These are phyloP conservation scores for Dactylonectria macrodidyma DNA, from an alignment of 2,329 filamentous ascomycete species.

Conservation along the genomic window DNA sequence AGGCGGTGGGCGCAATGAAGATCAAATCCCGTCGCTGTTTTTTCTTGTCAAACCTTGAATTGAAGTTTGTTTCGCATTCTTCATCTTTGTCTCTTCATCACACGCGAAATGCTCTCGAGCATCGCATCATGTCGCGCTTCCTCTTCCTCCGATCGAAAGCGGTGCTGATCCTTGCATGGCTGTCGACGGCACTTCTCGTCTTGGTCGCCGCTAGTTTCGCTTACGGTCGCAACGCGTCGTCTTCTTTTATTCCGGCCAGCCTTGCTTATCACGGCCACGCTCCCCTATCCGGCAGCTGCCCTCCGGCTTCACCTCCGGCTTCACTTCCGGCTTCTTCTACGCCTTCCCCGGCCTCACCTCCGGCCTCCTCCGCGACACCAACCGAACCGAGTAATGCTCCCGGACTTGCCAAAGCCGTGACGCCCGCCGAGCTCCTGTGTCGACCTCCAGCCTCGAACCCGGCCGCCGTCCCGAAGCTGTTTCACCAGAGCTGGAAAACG, in stretches of 20 bases:
- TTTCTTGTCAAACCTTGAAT: too few relatives aligned
- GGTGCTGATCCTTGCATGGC: background rate
- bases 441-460: conserved; percentile 1
- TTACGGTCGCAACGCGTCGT: background rate
- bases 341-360: too few relatives aligned
- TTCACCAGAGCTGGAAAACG: conserved; percentile 50
- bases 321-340: background rate
- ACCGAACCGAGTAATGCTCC: background rate
- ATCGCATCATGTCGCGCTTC: background rate
- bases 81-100: background rate
- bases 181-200: background rate
- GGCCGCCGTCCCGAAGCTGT: conserved; percentile 55
- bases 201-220: background rate
- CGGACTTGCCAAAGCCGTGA: conserved; percentile 20
- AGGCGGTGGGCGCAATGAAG: too few relatives aligned
- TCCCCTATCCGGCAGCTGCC: background rate
- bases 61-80: too few relatives aligned
- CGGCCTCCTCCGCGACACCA: background rate
- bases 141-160: background rate
- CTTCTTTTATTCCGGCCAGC: background rate
- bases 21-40: too few relatives aligned
- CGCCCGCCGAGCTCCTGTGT: conserved; percentile 23
- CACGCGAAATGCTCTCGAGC: background rate
- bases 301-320: background rate
- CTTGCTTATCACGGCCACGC: background rate